Base-by-base conservation (phyloP, 345 rosid species). In the Populus nigra region DNA sequence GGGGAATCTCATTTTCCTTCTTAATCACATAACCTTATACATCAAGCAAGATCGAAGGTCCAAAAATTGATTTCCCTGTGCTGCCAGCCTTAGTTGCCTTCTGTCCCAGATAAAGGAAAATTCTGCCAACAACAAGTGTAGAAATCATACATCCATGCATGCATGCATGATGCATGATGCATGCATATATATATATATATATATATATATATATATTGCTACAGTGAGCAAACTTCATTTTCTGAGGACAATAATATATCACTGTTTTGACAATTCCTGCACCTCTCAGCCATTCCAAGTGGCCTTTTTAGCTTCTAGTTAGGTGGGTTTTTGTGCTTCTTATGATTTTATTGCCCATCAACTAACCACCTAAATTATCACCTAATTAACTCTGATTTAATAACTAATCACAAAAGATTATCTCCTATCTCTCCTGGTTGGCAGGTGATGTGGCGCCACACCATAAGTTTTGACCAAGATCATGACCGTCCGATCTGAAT, bases 141-240 rank as follows among this genome's bases (percentile, higher is more conserved):
- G 36, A 33, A 4, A 33, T 33, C 36, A 33, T 33, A 0, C 36
- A 33, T 33, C 0, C 36, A 33, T 31, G 3, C 33, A 31, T 31
- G 0, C 3, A 3, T 31, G 0, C 3, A 2, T 29, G n/a, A n/a
- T n/a, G n/a, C n/a, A n/a, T n/a, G n/a, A 29, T 1, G 3, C 0
- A 31, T 3, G 3, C 0, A 31, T 27, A 31, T 2, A 29, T 3
- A 13, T 5, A 12, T 3, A 47, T 0, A 18, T 25, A 25, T 25
- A 29, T 1, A 2, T 2, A 31, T 3, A 2, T 2, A 31, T 27
- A 31, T 2, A 25, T 12, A 47, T 4, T 13, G 50, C 50, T 3
- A 47, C 50, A 47, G 16, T 17, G 7, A 49, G 62, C 62, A 20
- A 22, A 1, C 62, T 55, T 22, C 62, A 8, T 55, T 22, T 55